A percentile compares a stretch with the other conserved stretches of the same genome.
Evolutionary conservation across 495 filamentous ascomycete species (phyloP).

Genomic region (Aspergillus homomorphus): DNA sequence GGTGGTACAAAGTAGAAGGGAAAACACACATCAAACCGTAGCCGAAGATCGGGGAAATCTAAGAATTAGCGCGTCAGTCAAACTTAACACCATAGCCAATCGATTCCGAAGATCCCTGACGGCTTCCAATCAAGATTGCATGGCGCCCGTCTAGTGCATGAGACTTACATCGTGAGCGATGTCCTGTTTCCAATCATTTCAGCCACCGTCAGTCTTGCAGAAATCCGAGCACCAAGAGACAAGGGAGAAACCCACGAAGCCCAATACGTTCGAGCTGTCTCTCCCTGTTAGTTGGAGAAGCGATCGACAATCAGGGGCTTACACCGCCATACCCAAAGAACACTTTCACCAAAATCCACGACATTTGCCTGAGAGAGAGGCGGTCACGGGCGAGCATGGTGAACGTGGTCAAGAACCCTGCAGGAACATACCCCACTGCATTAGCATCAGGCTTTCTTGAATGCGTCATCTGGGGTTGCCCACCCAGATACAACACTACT

Average conservation of each 20-base stretch:
- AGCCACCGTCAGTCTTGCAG: conserved; percentile 41
- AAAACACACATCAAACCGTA: conserved; percentile 43
- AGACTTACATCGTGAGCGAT: conserved; percentile 47
- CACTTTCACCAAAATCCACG: conserved; percentile 84
- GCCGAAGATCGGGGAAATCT: conserved; percentile 49
- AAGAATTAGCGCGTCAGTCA: conserved; percentile 41
- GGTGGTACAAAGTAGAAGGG: conserved; percentile 6
- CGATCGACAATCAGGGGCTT: conserved; percentile 26
- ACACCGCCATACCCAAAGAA: conserved; percentile 59
- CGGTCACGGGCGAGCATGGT: conserved; percentile 78
- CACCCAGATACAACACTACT: conserved; percentile 71
- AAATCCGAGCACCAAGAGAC: conserved; percentile 13
- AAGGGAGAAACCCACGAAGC: conserved; percentile 61
- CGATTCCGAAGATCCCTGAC: conserved; percentile 34
- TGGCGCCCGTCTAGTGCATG: conserved; percentile 30
- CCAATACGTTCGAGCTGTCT: conserved; percentile 67
- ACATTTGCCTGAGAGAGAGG: conserved; percentile 72
- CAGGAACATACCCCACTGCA: conserved; percentile 16
- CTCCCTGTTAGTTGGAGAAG: conserved; percentile 32
- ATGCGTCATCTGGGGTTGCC: conserved; percentile 12
- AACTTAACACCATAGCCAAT: conserved; percentile 41
- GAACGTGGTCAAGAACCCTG: conserved; percentile 91
- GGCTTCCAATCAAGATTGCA: conserved; percentile 32
- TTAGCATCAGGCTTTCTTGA: neutral
- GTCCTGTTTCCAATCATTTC: conserved; percentile 49